A percentile compares a stretch with the other conserved stretches of the same genome.
These are phyloP conservation scores for Lasiodiplodia hormozganensis DNA, from an alignment of 2,329 filamentous ascomycete genomes.

Conservation along the genomic window DNA sequence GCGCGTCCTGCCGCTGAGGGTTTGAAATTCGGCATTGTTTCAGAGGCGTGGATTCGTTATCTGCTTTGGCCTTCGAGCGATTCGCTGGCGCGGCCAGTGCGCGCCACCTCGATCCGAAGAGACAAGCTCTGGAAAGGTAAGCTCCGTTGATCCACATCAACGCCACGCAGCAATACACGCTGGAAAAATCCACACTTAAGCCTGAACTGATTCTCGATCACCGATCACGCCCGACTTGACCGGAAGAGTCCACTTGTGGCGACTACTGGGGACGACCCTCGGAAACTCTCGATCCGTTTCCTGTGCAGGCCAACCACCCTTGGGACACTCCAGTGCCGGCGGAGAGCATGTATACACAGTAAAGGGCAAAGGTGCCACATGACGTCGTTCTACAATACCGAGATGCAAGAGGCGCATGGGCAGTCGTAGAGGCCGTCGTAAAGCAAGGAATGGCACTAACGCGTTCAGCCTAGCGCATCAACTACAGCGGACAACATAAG, in stretches of 20 bases:
- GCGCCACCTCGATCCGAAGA: not conserved
- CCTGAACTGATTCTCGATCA: not conserved
- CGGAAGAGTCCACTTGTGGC: not conserved
- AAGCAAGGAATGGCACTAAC: not conserved
- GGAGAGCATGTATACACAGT: not conserved
- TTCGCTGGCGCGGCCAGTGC: not conserved
- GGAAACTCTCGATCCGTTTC: not conserved
- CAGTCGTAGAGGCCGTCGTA: not conserved
- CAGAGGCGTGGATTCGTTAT: not conserved
- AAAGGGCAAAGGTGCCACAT: too few species aligned
- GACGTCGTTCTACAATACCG: too few species aligned
- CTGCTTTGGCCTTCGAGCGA: not conserved
- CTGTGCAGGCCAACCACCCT: not conserved
- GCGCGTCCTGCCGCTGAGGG: not conserved
- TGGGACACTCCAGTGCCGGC: not conserved
- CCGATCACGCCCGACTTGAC: not conserved
- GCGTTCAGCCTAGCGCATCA: not conserved
- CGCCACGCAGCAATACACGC: slow-evolving; percentile 6
- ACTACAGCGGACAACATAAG: too few species aligned
- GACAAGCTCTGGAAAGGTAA: not conserved
- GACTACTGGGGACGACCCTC: not conserved
- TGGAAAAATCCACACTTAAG: not conserved
- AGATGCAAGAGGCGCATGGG: not conserved
- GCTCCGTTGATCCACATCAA: slow-evolving; percentile 17
- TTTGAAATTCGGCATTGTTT: too few species aligned